Evolutionary conservation across 805 yeast genomes (phyloP).

Genomic region (Clavispora asparagi): DNA sequence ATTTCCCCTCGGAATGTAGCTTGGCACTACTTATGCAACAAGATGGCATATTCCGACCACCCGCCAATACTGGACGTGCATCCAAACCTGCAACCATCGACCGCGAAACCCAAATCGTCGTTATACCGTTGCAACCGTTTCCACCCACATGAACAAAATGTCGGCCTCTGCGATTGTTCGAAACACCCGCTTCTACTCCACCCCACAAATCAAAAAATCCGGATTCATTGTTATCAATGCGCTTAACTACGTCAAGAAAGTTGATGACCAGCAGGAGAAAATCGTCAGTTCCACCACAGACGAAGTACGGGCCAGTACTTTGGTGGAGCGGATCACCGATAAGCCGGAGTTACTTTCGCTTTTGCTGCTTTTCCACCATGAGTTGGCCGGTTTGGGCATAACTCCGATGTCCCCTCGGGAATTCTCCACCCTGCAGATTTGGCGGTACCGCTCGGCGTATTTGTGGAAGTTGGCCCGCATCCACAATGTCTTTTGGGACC

Average conservation of each 20-base stretch:
- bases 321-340: constrained; percentile 19
- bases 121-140: neutral
- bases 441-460: constrained; percentile 18
- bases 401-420: constrained; percentile 10
- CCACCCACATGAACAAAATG: neutral
- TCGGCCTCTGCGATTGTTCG: neutral
- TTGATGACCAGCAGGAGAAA: constrained; percentile 20
- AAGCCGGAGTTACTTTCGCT: constrained; percentile 27
- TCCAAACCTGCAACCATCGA: neutral
- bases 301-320: constrained; percentile 17
- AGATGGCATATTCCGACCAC: too few species aligned
- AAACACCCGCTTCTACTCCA: constrained; percentile 1
- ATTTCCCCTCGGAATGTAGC: too few species aligned
- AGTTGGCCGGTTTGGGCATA: constrained; percentile 27
- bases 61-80: too few species aligned
- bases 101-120: neutral
- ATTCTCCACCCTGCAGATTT: constrained; percentile 3
- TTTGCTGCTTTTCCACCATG: constrained; percentile 27
- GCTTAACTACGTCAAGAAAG: constrained; percentile 24
- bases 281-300: constrained; percentile 17
- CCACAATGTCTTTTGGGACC: constrained; percentile 35
- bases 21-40: too few species aligned
- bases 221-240: constrained; percentile 12
- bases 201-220: constrained; percentile 8
- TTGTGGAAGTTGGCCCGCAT: constrained; percentile 20